Evolutionary conservation across 768 basidiomycete genomes (phyloP), one percentile per base, ranked within the genome.

Genomic region (Termitomyces sp.): DNA sequence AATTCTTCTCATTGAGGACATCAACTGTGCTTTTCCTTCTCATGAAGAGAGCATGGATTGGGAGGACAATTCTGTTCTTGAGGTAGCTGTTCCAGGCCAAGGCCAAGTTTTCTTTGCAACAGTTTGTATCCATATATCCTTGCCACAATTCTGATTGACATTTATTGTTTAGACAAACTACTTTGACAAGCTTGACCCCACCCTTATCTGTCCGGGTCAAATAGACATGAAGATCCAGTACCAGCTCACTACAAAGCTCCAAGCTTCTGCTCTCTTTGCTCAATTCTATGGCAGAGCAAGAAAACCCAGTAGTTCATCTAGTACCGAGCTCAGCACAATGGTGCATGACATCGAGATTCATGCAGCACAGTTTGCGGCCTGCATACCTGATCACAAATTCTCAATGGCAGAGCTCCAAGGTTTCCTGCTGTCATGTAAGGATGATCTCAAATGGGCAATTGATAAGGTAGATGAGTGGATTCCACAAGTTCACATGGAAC

Each of bases 331-430:
- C 39, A 49, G 57, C 60, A 11, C 44, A 33, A 6, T 7, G n/a
- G 7, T 24, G 15, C 39, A 51, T 32, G 33, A 35, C 52, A 36
- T 79, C 45, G 15, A 62, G 15, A 40, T 64, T 18, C 76, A 82
- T 22, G 78, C 82, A 0, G 59, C 67, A 2, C 48, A 67, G n/a
- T 87, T 86, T 67, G 74, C 79, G 0, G 64, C 68, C 0, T 58
- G 58, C 2, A 69, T 87, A 20, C 84, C 86, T 0, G 71, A 76
- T 13, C 63, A 78, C 50, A 76, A 79, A 61, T 83, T 86, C 63
- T 82, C 83, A 32, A 81, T 82, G 0, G 85, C 87, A 0, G 83
- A 86, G 58, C 73, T 89, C 2, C 86, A 87, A 65, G 84, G 84
- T 0, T 87, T 79, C 68, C 73, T 88, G 16, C 74, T 88, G 8